Conservation (phyloP, 1,284 basidiomycete genomes). For the Sporisorium graminicola region DNA sequence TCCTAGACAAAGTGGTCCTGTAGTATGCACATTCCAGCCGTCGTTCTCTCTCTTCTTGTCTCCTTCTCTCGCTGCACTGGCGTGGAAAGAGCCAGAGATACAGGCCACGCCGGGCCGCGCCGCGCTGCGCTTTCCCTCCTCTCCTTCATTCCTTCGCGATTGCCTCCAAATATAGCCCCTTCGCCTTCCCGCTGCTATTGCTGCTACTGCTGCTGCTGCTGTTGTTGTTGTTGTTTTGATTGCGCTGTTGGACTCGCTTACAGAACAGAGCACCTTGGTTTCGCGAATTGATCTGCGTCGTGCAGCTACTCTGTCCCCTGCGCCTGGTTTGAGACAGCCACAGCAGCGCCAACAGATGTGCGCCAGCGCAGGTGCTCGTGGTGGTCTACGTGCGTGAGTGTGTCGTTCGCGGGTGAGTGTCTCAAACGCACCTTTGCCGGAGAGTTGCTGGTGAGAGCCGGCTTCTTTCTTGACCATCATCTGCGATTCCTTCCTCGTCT, state of each 20-base stretch:
- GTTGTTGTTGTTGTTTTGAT: conserved; percentile 1
- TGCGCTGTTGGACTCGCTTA: conserved; percentile 1
- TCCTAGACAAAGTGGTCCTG: background rate
- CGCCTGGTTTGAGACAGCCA: too few species aligned
- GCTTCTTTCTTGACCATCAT: conserved; percentile 22
- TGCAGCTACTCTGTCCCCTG: background rate
- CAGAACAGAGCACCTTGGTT: too few species aligned
- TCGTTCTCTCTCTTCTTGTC: background rate
- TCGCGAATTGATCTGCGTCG: background rate
- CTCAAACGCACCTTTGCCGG: background rate
- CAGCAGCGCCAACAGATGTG: too few species aligned
- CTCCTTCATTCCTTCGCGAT: background rate
- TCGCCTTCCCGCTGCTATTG: too few species aligned
- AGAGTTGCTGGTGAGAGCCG: background rate
- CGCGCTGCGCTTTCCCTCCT: too few species aligned
- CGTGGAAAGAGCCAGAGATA: too few species aligned
- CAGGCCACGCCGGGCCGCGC: too few species aligned
- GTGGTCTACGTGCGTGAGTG: background rate
- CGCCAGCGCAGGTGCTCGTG: too few species aligned
- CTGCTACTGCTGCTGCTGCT: background rate
- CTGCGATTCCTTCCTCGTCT: background rate
- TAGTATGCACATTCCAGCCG: background rate
- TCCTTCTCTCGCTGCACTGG: background rate
- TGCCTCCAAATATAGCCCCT: too few species aligned
- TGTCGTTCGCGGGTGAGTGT: too few species aligned